phyloP scores from a whole-genome alignment of 805 yeast genomes.

The Barnettozyma wickerhamii region DNA sequence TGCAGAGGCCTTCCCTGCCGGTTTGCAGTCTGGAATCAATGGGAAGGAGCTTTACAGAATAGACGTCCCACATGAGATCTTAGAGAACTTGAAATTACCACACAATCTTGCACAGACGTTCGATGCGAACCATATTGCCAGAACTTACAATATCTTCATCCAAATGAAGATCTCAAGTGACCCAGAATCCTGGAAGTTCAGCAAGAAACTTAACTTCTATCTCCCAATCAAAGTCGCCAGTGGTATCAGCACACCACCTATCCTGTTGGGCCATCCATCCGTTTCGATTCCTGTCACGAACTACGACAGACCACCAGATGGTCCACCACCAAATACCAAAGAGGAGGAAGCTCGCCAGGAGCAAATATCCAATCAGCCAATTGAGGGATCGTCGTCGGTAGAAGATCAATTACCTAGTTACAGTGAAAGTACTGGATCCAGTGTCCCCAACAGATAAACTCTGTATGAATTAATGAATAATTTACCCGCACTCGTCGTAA shows the following conservation, averaged over 20 bases:
- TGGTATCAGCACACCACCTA: not conserved
- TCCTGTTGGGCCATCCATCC: no score
- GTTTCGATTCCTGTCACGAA: not conserved
- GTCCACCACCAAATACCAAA: not conserved
- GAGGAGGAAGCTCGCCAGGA: not conserved
- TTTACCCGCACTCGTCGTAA: no score
- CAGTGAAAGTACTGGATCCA: slow-evolving; percentile 4
- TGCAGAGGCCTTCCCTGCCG: not conserved
- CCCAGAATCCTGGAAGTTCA: not conserved
- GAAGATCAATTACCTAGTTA: slow-evolving; percentile 12
- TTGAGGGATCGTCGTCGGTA: not conserved
- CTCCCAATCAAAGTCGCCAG: not conserved
- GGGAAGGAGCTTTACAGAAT: not conserved
- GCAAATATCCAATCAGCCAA: slow-evolving; percentile 1
- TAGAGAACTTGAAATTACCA: slow-evolving; percentile 21
- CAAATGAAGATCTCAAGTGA: slow-evolving; percentile 25
- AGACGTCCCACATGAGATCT: slow-evolving; percentile 1
- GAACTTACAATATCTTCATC: no score
- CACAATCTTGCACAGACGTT: slow-evolving; percentile 46
- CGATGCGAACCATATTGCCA: slow-evolving; percentile 33
- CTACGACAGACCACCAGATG: not conserved
- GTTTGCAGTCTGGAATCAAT: not conserved
- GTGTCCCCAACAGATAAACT: no score
- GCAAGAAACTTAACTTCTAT: not conserved
- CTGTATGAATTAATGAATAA: no score